Conservation (phyloP, 352 stramenopile genomes). For the Phytophthora cajani region DNA sequence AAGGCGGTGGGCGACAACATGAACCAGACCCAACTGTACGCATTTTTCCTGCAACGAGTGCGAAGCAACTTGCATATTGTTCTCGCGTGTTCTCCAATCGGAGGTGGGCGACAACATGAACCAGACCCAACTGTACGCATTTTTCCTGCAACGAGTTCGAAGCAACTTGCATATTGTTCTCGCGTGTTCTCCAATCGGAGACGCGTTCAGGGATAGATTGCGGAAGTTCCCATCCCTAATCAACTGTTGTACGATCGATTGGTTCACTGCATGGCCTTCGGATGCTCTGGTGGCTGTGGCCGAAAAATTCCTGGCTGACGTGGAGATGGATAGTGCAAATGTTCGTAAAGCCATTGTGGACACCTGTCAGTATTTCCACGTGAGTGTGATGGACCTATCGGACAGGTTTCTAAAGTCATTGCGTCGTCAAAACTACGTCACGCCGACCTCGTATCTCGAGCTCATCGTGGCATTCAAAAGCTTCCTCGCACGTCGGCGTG, state of each 20-base stretch:
- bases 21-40: constrained; percentile 90
- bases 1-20: constrained; percentile 93
- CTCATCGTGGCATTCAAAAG: constrained; percentile 95
- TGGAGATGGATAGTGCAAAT: constrained; percentile 85
- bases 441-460: constrained; percentile 95
- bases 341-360: constrained; percentile 88
- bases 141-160: constrained; percentile 93
- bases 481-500: constrained; percentile 82
- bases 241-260: constrained; percentile 98
- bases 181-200: constrained; percentile 94
- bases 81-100: constrained; percentile 93
- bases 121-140: constrained; percentile 90
- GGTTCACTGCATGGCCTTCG: constrained; percentile 95
- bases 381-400: constrained; percentile 88
- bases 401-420: constrained; percentile 84
- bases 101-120: constrained; percentile 92
- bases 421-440: constrained; percentile 95
- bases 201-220: constrained; percentile 93
- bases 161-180: constrained; percentile 95
- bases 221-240: constrained; percentile 96
- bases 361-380: constrained; percentile 94
- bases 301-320: constrained; percentile 91
- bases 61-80: constrained; percentile 94
- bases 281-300: constrained; percentile 94
- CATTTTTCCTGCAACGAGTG: constrained; percentile 94